Percentiles rank a stretch among this genome's conserved stretches.
These are phyloP conservation scores for Ceriops tagal DNA, from an alignment of 345 rosid species.

Conservation along the genomic window DNA sequence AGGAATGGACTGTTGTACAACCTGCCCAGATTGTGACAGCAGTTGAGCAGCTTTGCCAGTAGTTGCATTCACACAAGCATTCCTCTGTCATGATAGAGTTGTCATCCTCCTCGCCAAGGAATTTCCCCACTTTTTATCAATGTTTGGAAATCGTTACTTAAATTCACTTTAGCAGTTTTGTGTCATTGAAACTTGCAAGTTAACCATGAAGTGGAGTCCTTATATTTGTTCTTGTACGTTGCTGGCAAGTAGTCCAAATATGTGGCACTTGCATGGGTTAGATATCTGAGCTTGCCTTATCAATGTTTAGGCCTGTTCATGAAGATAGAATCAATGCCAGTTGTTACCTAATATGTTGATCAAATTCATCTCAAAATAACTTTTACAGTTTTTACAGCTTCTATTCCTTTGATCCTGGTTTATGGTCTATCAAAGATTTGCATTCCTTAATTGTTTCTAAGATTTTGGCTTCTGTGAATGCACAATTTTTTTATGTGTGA, in stretches of 20 bases:
- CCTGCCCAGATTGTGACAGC: slow-evolving; percentile 94
- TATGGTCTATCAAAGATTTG: too few species aligned
- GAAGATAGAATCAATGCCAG: not conserved
- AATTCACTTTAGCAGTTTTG: slow-evolving; percentile 20
- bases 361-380: too few species aligned
- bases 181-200: slow-evolving; percentile 12
- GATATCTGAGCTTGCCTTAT: not conserved
- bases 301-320: not conserved
- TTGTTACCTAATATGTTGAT: not conserved
- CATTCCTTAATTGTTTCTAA: too few species aligned
- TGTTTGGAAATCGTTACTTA: slow-evolving; percentile 10
- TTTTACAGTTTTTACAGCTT: too few species aligned
- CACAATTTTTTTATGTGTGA: too few species aligned
- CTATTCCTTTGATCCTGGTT: too few species aligned
- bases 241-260: slow-evolving; percentile 6
- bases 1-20: slow-evolving; percentile 92
- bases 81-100: slow-evolving; percentile 4
- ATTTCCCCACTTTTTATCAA: not conserved
- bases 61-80: slow-evolving; percentile 20
- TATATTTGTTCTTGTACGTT: slow-evolving; percentile 3
- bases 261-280: not conserved
- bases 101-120: not conserved
- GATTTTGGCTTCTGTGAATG: too few species aligned
- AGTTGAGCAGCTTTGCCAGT: slow-evolving; percentile 86
- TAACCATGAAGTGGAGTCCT: slow-evolving; percentile 6